Base-by-base conservation (phyloP, 176 grass and related monocot genomes). In the Phoenix roebelenii region DNA sequence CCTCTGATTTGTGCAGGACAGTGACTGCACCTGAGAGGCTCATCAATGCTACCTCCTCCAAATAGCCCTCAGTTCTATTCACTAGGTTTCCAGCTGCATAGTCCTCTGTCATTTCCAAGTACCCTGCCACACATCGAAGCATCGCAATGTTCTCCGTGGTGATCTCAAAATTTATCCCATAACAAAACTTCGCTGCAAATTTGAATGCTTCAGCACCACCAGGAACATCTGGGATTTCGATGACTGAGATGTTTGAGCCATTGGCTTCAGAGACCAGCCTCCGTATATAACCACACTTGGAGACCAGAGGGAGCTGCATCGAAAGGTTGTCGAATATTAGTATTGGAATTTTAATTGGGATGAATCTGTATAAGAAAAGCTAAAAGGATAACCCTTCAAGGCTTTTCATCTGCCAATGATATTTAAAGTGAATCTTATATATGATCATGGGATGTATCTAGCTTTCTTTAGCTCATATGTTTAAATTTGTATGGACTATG, bases 61-160 rank as follows among this genome's bases (percentile, higher is more conserved):
- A 61, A 54, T 73, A 90, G 3, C 76, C 64, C 68, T 97, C 87
- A 19, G 93, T 72, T 73, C 18, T 60, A 51, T 54, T 61, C 5
- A 74, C 17, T 5, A 97, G 78, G 76, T 83, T 97, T 58, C 72
- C 76, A 17, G 58, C 52, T 24, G 44, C 24, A 62, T 67, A 65
- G 17, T 85, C 84, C 55, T 95, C 85, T 7, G 81, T 78, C 93
- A 97, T 98, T 63, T 98, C 84, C 20, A 98, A 81, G 72, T 85
- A 82, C 70, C 92, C 81, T 18, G 87, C 83, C 0, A 58, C 81
- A 61, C 93, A 98, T 50, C 93, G 81, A 55, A 91, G 77, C 75
- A 75, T 72, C 1, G 81, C 81, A 22, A 91, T 61, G 74, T 97
- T 97, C 52, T 88, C 87, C 18, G 65, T 66, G 3, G 76, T 88